Conservation (phyloP, 2,329 filamentous ascomycete species). For the Trichophaea hybrida region DNA sequence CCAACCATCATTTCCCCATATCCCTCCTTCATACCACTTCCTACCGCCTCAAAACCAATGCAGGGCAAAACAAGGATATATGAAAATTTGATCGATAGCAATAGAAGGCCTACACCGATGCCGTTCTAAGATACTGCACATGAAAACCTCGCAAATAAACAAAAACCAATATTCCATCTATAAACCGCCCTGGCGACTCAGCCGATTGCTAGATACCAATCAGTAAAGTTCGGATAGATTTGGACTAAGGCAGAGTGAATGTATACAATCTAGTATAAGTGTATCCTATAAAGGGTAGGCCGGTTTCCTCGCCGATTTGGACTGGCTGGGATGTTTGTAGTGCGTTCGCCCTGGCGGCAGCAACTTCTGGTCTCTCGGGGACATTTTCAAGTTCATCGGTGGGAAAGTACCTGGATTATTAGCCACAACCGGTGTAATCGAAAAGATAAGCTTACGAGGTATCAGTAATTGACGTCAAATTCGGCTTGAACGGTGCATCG, state of each 20-base stretch:
- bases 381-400: constrained; percentile 77
- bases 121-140: too few species aligned
- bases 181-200: constrained; percentile 6
- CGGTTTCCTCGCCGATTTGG: constrained; percentile 51
- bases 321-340: constrained; percentile 54
- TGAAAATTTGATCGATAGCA: too few species aligned
- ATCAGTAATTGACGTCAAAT: constrained; percentile 82
- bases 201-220: constrained; percentile 1
- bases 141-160: too few species aligned
- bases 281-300: constrained; percentile 87
- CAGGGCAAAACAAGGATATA: too few species aligned
- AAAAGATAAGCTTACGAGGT: constrained; percentile 36
- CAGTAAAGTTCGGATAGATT: constrained; percentile 18
- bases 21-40: too few species aligned
- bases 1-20: too few species aligned
- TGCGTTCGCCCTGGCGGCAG: constrained; percentile 42
- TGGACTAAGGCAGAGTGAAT: constrained; percentile 22
- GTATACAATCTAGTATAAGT: constrained; percentile 91
- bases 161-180: neutral
- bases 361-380: constrained; percentile 60
- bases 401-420: constrained; percentile 66
- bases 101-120: too few species aligned
- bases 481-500: constrained; percentile 88
- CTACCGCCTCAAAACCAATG: too few species aligned
- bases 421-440: neutral